Evolutionary conservation across 2,329 filamentous ascomycete genomes (phyloP).

Genomic region (Sarocladium kiliense): DNA sequence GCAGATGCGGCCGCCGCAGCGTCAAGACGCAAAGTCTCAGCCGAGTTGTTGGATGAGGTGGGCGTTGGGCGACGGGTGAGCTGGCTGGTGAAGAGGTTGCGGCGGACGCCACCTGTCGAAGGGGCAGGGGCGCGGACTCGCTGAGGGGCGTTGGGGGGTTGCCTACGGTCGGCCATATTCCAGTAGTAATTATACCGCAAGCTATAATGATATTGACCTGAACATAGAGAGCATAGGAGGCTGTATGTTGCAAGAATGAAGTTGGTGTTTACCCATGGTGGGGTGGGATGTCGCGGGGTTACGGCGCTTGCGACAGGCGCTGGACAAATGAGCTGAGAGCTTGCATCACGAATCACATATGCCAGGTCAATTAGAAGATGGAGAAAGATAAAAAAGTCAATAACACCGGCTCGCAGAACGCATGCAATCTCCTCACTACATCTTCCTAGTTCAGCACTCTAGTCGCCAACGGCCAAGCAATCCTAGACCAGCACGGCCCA

Average conservation of each 20-base stretch:
- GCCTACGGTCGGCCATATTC: conserved; percentile 10
- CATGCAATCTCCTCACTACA: not conserved
- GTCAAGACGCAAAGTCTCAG: conserved; percentile 45
- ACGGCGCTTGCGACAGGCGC: not conserved
- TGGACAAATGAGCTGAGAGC: not conserved
- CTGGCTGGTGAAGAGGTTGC: conserved; percentile 56
- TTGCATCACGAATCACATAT: too few relatives aligned
- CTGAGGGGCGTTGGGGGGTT: conserved; percentile 7
- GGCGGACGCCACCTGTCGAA: conserved; percentile 18
- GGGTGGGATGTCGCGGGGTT: conserved; percentile 12
- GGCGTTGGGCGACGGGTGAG: conserved; percentile 7
- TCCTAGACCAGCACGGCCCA: not conserved
- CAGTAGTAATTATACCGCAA: not conserved
- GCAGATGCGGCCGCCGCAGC: not conserved
- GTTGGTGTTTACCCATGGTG: conserved; percentile 4
- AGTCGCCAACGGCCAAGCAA: not conserved
- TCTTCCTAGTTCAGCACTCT: not conserved
- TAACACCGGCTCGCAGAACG: conserved; percentile 1
- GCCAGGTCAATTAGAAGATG: too few relatives aligned
- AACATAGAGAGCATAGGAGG: not conserved
- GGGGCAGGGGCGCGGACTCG: not conserved
- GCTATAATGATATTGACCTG: not conserved
- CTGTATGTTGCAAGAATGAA: not conserved
- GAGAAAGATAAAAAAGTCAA: not conserved
- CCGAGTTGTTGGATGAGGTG: conserved; percentile 20